phyloP scores from a whole-genome alignment of 2,329 filamentous ascomycete species.

The Lasiodiplodia gonubiensis region DNA sequence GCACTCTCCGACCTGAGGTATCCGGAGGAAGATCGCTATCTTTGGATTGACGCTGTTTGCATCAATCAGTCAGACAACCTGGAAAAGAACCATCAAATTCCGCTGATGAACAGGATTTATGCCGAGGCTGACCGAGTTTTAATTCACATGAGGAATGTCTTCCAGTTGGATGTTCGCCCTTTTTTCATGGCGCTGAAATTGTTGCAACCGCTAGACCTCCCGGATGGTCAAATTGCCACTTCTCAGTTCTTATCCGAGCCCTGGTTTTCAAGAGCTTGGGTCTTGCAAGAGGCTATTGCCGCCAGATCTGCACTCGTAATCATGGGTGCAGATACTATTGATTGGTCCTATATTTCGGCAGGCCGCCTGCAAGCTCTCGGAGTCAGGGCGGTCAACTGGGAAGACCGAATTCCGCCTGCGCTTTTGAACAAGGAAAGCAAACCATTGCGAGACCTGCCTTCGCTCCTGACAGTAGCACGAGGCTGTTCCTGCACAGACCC shows the following conservation, averaged over 20 bases:
- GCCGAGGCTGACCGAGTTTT: slow-evolving; percentile 28
- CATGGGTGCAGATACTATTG: not conserved
- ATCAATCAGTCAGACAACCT: slow-evolving; percentile 4
- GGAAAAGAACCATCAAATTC: slow-evolving; percentile 17
- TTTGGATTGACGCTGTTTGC: slow-evolving; percentile 24
- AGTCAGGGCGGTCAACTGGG: not conserved
- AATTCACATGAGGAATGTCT: slow-evolving; percentile 28
- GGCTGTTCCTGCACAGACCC: not conserved
- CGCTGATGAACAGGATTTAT: slow-evolving; percentile 11
- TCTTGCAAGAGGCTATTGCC: not conserved
- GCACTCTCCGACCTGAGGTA: not conserved
- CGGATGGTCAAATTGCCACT: not conserved
- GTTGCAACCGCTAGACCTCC: not conserved
- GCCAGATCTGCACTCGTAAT: not conserved
- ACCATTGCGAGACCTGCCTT: not conserved
- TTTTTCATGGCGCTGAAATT: not conserved
- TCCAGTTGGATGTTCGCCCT: not conserved
- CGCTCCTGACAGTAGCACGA: not conserved
- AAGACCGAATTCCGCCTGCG: not conserved
- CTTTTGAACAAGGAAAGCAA: not conserved
- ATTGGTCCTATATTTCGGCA: not conserved
- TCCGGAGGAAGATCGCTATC: not conserved
- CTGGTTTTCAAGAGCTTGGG: slow-evolving; percentile 18
- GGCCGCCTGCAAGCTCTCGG: not conserved
- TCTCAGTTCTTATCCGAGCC: not conserved